phyloP scores from a whole-genome alignment of 2,329 filamentous ascomycete genomes.

The Phoma sp. region DNA sequence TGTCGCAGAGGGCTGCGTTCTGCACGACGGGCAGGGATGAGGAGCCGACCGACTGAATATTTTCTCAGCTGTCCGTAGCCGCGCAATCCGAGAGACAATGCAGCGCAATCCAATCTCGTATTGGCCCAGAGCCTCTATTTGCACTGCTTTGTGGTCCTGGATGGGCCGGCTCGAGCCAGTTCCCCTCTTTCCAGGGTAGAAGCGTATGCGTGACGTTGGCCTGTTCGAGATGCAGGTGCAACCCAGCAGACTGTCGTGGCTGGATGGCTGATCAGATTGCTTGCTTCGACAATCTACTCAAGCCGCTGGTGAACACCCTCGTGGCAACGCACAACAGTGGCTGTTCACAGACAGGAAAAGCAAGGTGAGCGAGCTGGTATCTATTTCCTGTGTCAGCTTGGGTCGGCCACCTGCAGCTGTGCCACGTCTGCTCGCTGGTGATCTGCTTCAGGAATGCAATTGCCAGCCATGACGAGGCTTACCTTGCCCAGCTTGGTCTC shows the following conservation, averaged over 20 bases:
- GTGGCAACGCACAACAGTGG: constrained; percentile 9
- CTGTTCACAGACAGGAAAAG: constrained; percentile 18
- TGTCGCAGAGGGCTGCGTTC: constrained; percentile 10
- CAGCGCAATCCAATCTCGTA: constrained; percentile 14
- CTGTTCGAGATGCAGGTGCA: constrained; percentile 9
- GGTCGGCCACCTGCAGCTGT: constrained; percentile 12
- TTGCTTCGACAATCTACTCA: constrained; percentile 4
- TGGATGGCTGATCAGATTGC: constrained; percentile 1
- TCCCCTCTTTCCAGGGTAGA: constrained; percentile 14
- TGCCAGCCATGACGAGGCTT: constrained; percentile 7
- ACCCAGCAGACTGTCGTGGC: constrained; percentile 7
- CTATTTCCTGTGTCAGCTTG: constrained; percentile 25
- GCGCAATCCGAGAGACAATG: constrained; percentile 15
- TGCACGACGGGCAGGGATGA: constrained; percentile 12
- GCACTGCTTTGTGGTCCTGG: constrained; percentile 11
- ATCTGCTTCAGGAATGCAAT: constrained; percentile 17
- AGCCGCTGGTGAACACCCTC: constrained; percentile 6
- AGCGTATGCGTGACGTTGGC: constrained; percentile 1
- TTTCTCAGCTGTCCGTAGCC: constrained; percentile 20
- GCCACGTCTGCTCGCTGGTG: constrained; percentile 14
- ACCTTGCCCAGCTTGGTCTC: constrained; percentile 4
- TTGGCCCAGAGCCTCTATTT: constrained; percentile 8
- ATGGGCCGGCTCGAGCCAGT: constrained; percentile 10
- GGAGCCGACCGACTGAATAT: constrained; percentile 16
- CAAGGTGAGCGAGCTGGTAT: constrained; percentile 23